Evolutionary conservation across 306 rosid genomes (phyloP).

Genomic region (Prinsepia uniflora): DNA sequence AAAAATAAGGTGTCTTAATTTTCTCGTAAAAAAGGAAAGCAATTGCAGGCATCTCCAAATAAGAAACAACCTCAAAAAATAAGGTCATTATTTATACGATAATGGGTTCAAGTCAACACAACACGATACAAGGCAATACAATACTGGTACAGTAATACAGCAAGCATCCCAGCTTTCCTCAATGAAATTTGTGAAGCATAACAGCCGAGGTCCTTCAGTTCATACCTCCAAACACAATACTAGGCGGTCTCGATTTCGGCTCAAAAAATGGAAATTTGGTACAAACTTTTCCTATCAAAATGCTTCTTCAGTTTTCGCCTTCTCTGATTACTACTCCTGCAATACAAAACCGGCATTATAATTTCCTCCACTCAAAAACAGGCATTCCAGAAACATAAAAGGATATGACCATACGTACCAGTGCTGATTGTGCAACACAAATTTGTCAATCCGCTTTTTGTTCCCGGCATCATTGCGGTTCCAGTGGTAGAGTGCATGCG

Average conservation of each 20-base stretch:
- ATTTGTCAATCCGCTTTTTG: constrained; percentile 59
- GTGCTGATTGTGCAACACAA: constrained; percentile 73
- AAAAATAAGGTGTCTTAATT: too few species aligned
- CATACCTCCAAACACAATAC: too few species aligned
- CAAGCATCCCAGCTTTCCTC: neutral
- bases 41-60: too few species aligned
- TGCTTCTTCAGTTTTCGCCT: constrained; percentile 73
- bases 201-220: neutral
- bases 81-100: too few species aligned
- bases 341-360: constrained; percentile 22
- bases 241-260: neutral
- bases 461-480: constrained; percentile 96
- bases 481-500: constrained; percentile 95
- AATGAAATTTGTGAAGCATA: neutral
- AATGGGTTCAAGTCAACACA: too few species aligned
- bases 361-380: neutral
- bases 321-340: constrained; percentile 63
- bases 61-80: too few species aligned
- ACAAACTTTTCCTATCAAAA: constrained; percentile 33
- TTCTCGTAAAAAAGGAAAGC: too few species aligned
- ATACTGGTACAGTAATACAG: neutral
- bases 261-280: constrained; percentile 23
- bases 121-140: too few species aligned
- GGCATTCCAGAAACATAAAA: neutral
- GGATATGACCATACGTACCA: constrained; percentile 51